phyloP scores from a whole-genome alignment of 2,329 filamentous ascomycete genomes.

The Biscogniauxia sp. region DNA sequence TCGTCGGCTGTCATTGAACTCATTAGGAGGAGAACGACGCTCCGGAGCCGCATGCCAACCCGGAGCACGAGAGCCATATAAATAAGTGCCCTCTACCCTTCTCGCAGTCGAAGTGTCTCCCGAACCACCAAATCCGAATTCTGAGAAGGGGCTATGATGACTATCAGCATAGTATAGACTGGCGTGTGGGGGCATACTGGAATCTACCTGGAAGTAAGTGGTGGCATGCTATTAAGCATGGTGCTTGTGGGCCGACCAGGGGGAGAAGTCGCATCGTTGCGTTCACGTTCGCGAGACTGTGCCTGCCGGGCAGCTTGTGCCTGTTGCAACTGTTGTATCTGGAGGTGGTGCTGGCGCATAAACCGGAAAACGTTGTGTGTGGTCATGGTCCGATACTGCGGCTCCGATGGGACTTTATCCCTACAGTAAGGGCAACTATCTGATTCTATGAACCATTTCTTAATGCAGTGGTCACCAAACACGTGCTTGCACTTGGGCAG shows the following conservation, averaged over 20 bases:
- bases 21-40: constrained; percentile 30
- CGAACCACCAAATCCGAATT: neutral
- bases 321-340: constrained; percentile 14
- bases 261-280: constrained; percentile 13
- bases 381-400: constrained; percentile 17
- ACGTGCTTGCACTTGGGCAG: constrained; percentile 62
- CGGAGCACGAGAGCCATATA: constrained; percentile 13
- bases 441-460: constrained; percentile 63
- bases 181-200: neutral
- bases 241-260: constrained; percentile 8
- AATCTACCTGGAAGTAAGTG: constrained; percentile 13
- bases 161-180: constrained; percentile 1
- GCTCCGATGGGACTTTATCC: constrained; percentile 56
- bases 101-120: constrained; percentile 4
- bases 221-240: constrained; percentile 3
- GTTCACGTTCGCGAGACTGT: constrained; percentile 15
- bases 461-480: constrained; percentile 63
- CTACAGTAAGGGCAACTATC: constrained; percentile 65
- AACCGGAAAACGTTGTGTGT: constrained; percentile 24
- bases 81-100: constrained; percentile 16
- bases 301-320: neutral
- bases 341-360: constrained; percentile 26
- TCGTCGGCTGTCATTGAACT: constrained; percentile 29
- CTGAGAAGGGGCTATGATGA: constrained; percentile 9
- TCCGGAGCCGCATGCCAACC: constrained; percentile 19